Percentiles rank a stretch among this genome's conserved stretches.
phyloP scores from a whole-genome alignment of 768 basidiomycete genomes.

The Myochromella boudieri region DNA sequence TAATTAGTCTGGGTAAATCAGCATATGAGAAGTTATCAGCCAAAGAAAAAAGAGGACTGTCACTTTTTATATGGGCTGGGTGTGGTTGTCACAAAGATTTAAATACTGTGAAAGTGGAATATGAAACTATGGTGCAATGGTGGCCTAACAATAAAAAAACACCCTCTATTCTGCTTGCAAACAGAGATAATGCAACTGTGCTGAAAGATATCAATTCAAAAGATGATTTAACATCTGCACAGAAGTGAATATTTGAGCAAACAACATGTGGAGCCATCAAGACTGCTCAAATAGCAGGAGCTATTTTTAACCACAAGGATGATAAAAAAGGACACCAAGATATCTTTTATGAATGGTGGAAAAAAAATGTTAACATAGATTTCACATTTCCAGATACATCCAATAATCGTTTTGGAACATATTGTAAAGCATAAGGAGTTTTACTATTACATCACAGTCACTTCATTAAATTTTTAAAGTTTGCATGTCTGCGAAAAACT shows the following conservation, averaged over 20 bases:
- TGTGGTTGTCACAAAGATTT: slow-evolving; percentile 20
- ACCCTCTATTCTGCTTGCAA: slow-evolving; percentile 20
- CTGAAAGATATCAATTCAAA: slow-evolving; percentile 1
- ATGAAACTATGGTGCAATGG: slow-evolving; percentile 16
- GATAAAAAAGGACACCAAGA: slow-evolving; percentile 36
- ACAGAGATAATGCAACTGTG: slow-evolving; percentile 22
- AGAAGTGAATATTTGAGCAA: not conserved
- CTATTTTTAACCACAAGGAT: slow-evolving; percentile 33
- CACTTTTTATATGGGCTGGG: slow-evolving; percentile 21
- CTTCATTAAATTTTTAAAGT: slow-evolving; percentile 23
- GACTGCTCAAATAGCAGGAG: slow-evolving; percentile 24
- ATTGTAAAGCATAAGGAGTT: slow-evolving; percentile 23
- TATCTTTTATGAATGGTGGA: slow-evolving; percentile 21
- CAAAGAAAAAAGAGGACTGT: no score
- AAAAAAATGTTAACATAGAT: not conserved
- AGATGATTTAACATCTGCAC: no score
- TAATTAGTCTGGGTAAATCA: no score
- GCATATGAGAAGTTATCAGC: no score
- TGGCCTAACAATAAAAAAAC: slow-evolving; percentile 16
- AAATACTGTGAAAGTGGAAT: slow-evolving; percentile 25
- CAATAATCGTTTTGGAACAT: slow-evolving; percentile 30
- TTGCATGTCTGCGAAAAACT: slow-evolving; percentile 27
- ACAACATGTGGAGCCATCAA: slow-evolving; percentile 23
- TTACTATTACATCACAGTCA: slow-evolving; percentile 19
- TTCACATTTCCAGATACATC: slow-evolving; percentile 32